Evolutionary conservation across 2,329 filamentous ascomycete genomes (phyloP).

Genomic region (Botrytis deweyae): DNA sequence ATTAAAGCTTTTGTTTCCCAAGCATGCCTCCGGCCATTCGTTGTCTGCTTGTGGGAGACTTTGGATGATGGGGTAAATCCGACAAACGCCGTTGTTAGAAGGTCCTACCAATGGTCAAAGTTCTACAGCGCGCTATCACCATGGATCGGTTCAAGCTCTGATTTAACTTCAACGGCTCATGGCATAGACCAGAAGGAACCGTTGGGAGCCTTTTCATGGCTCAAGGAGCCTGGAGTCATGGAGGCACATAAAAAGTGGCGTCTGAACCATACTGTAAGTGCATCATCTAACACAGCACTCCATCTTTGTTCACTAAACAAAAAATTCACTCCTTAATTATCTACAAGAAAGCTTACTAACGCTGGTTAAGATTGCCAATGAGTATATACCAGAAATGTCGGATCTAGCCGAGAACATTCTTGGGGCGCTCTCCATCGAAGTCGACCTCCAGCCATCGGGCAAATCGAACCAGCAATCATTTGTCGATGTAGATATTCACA

Average conservation of each 20-base stretch:
- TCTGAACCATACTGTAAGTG: conserved; percentile 27
- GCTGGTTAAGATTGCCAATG: conserved; percentile 11
- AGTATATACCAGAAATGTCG: conserved; percentile 4
- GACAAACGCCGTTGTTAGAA: conserved; percentile 34
- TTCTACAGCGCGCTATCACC: conserved; percentile 31
- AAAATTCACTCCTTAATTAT: background rate
- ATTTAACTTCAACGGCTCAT: conserved; percentile 6
- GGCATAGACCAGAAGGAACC: conserved; percentile 25
- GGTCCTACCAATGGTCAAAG: conserved; percentile 31
- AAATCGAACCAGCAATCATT: background rate
- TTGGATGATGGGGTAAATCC: conserved; percentile 34
- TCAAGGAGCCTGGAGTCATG: conserved; percentile 37
- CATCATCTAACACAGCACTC: background rate
- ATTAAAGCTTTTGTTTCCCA: conserved; percentile 31
- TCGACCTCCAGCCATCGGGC: conserved; percentile 4
- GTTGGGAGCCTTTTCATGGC: conserved; percentile 35
- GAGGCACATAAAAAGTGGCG: conserved; percentile 34
- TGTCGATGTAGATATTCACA: background rate
- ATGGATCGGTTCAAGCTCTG: conserved; percentile 26
- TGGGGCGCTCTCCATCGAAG: conserved; percentile 16
- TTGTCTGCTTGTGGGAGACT: conserved; percentile 36
- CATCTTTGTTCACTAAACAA: background rate
- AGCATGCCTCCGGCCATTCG: conserved; percentile 32
- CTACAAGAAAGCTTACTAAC: background rate
- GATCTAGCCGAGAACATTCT: background rate